Base-by-base conservation (phyloP, 129 eudicot species). In the Mikania micrantha region DNA sequence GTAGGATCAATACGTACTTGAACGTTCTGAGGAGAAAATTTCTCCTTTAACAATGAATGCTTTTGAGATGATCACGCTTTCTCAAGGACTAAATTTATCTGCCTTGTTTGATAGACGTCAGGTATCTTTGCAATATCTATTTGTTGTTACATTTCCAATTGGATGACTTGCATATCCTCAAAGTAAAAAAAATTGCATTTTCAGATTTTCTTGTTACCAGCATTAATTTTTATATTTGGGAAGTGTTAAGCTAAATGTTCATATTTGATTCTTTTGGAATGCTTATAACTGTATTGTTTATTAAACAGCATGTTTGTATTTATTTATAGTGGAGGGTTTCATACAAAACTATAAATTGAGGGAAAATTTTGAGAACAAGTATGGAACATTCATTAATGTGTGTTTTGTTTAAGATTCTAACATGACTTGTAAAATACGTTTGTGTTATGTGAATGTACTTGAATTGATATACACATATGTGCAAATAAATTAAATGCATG, bases 41-140 rank as follows among this genome's bases (percentile, higher is more conserved):
- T 85, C 88, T 52, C 99, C 99, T 75, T 67, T 90, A 63, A 80
- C 87, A 36, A 94, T 94, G 99, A 94, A 94, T 74, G 99, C 97
- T 15, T 94, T 94, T 90, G 99, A 94, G 85, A 94, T 94, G 99
- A 94, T 94, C 54, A 94, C 96, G 13, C 87, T 94, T 54, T 94
- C 99, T 70, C 99, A 94, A 69, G 99, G 99, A 66, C 71, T 94
- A 40, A 90, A 94, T 63, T 82, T 94, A 70, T 90, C 99, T 39
- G 90, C 95, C 38, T 74, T 94, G 77, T 94, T 94, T 76, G 99
- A 94, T 72, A 79, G 99, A 80, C 87, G 85, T 19, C 99, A 94
- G 99, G 99, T 94, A 87, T 39, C 9, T 67, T 28, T 64, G 21
- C 6, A 53, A 48, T 41, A 39, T 13, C 64, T 19, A 17, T 66